Conservation (phyloP, 2,329 filamentous ascomycete species). For the Aureobasidium subglaciale region DNA sequence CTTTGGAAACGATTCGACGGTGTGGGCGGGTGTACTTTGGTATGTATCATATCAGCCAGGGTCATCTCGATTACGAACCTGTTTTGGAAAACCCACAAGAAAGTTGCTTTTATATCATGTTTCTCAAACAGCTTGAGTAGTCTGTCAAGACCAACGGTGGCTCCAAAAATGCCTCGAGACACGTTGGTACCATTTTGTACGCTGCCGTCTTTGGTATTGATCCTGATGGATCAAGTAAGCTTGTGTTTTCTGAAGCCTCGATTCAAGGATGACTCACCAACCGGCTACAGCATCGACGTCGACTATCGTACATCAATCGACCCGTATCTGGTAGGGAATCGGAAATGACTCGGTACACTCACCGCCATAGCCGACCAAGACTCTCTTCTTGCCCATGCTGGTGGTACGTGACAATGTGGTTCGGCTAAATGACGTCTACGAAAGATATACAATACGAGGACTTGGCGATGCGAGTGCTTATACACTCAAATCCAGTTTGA, state of each 20-base stretch:
- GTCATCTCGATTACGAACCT: not conserved
- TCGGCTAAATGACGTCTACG: too few relatives aligned
- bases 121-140: conserved; percentile 36
- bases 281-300: not conserved
- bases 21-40: conserved; percentile 31
- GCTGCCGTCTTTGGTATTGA: conserved; percentile 35
- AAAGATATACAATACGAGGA: too few relatives aligned
- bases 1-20: conserved; percentile 42
- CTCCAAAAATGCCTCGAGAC: conserved; percentile 35
- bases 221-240: conserved; percentile 22
- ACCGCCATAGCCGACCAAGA: conserved; percentile 34
- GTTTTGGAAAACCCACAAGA: conserved; percentile 24
- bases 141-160: conserved; percentile 34
- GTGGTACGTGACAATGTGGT: too few relatives aligned
- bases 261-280: not conserved
- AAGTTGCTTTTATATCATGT: conserved; percentile 37
- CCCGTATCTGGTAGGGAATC: not conserved
- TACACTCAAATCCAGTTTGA: too few relatives aligned
- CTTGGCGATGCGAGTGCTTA: too few relatives aligned
- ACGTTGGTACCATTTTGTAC: conserved; percentile 34
- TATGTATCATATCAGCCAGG: not conserved
- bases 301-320: not conserved
- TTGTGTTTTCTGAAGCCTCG: too few relatives aligned
- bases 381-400: conserved; percentile 28
- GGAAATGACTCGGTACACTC: conserved; percentile 27